phyloP scores from a whole-genome alignment of 129 eudicot genomes.

The Rutidosis leptorrhynchoides region DNA sequence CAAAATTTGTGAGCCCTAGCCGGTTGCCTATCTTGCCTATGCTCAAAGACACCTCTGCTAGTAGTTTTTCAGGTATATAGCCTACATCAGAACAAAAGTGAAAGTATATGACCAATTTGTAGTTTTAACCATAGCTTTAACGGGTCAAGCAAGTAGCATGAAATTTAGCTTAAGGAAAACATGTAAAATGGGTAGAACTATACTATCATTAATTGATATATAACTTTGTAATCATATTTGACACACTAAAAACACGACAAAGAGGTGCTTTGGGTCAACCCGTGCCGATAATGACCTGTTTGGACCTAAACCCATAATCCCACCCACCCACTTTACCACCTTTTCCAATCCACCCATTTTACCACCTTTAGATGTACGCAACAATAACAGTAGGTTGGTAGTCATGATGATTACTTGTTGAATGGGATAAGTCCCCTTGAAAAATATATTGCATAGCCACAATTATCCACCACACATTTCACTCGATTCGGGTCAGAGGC shows the following conservation, averaged over 20 bases:
- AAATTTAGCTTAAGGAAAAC: not conserved
- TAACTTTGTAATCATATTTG: not conserved
- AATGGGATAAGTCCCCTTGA: conserved; percentile 79
- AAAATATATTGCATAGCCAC: conserved; percentile 79
- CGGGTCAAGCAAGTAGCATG: not conserved
- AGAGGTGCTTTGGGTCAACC: not conserved
- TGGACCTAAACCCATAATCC: not conserved
- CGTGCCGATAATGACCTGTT: not conserved
- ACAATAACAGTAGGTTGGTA: conserved; percentile 2
- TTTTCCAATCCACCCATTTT: not conserved
- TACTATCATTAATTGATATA: not conserved
- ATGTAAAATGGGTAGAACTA: not conserved
- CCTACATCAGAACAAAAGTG: no score
- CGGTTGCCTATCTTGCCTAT: no score
- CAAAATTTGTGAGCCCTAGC: no score
- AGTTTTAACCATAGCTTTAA: no score
- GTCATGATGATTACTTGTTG: conserved; percentile 52
- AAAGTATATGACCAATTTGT: no score
- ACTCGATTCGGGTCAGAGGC: conserved; percentile 85
- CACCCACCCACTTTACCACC: not conserved
- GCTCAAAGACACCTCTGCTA: no score
- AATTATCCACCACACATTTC: conserved; percentile 77
- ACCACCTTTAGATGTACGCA: not conserved
- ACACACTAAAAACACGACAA: not conserved
- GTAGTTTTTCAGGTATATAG: no score